Evolutionary conservation across 768 basidiomycete species (phyloP).

Genomic region (Auricularia sp.): DNA sequence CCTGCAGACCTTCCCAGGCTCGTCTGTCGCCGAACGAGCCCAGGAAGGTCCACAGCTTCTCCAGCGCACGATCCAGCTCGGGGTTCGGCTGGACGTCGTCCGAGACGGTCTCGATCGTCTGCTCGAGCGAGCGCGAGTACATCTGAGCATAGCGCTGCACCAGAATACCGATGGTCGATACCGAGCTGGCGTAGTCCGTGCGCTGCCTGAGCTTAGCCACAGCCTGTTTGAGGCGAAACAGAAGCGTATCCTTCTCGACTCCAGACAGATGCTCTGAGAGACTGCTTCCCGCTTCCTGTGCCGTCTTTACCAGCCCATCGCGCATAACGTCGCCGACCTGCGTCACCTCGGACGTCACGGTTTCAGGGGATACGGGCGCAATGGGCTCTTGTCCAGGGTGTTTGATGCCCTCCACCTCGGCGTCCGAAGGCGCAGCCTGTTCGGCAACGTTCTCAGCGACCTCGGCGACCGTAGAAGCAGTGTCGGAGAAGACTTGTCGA

Average conservation of each 20-base stretch:
- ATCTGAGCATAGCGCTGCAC: neutral
- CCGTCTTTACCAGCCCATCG: neutral
- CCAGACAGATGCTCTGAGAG: neutral
- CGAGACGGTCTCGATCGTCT: neutral
- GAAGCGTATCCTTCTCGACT: neutral
- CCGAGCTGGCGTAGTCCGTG: neutral
- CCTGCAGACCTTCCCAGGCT: neutral
- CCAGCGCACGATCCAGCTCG: neutral
- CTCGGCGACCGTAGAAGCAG: neutral
- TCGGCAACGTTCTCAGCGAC: neutral
- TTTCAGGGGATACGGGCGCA: neutral
- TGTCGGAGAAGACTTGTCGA: neutral
- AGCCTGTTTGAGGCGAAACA: neutral
- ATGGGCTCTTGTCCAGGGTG: neutral
- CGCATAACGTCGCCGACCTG: neutral
- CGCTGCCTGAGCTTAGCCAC: neutral
- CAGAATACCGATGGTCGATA: neutral
- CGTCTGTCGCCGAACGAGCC: neutral
- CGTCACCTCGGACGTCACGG: neutral
- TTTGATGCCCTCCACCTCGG: neutral
- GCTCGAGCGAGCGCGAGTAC: constrained; percentile 1
- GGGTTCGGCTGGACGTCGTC: neutral
- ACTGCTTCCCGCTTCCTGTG: neutral
- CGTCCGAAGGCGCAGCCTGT: neutral
- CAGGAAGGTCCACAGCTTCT: neutral